Conservation (phyloP, 257 asterid species). For the Cinchona pubescens region DNA sequence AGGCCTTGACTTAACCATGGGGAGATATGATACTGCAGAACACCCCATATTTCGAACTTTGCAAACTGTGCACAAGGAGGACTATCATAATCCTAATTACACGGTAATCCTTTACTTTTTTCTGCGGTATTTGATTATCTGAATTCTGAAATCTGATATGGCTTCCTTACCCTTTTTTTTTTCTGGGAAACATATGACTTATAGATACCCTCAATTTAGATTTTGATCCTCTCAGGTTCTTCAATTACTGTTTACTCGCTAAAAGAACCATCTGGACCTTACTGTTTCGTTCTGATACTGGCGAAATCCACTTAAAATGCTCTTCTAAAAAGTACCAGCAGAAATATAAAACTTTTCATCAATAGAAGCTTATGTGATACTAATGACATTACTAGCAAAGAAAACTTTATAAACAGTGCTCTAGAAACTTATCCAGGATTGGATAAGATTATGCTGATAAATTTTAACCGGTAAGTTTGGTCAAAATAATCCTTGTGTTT, state of each 20-base stretch:
- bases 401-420: neutral
- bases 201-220: neutral
- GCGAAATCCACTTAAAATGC: neutral
- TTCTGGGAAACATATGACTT: neutral
- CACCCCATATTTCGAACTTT: constrained; percentile 67
- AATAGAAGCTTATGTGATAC: neutral
- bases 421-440: neutral
- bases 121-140: neutral
- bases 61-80: constrained; percentile 70
- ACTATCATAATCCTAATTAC: constrained; percentile 83
- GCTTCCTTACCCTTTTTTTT: neutral
- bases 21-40: constrained; percentile 83
- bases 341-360: neutral
- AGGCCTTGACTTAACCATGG: constrained; percentile 86
- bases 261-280: neutral
- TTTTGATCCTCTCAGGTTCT: neutral
- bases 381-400: neutral
- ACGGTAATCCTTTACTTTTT: constrained; percentile 43
- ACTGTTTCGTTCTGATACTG: neutral
- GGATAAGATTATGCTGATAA: neutral
- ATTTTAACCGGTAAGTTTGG: neutral
- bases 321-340: neutral
- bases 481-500: neutral
- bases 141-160: neutral
- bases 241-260: neutral